These are phyloP conservation scores for Physocladia obscura DNA, from an alignment of 192 early-diverging fungal species.

Conservation along the genomic window DNA sequence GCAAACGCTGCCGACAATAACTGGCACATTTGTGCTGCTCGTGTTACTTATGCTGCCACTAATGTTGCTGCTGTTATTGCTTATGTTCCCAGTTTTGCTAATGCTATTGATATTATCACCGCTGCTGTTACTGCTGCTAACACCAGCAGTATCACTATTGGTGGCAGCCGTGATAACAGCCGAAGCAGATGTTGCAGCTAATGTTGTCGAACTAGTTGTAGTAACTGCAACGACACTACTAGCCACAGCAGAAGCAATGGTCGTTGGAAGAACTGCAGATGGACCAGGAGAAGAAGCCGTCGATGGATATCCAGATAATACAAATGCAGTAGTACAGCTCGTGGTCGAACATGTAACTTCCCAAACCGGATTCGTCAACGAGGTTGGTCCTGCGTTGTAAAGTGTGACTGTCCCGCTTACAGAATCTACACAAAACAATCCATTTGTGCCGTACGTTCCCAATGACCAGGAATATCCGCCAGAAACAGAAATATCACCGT, in stretches of 20 bases:
- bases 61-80: no score
- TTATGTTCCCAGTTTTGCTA: no score
- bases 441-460: neutral
- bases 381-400: neutral
- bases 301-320: neutral
- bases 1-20: no score
- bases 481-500: neutral
- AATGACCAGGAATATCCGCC: neutral
- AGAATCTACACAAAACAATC: neutral
- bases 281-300: neutral
- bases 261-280: neutral
- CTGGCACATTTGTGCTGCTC: no score
- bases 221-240: no score
- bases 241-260: neutral
- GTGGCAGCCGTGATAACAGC: neutral
- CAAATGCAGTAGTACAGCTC: neutral
- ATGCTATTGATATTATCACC: no score
- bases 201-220: neutral
- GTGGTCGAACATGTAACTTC: neutral
- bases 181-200: neutral
- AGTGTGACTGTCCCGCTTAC: neutral
- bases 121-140: neutral
- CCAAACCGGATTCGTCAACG: neutral
- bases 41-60: no score
- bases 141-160: neutral